These are phyloP conservation scores for Glarea lozoyensis DNA, from an alignment of 495 filamentous ascomycete species.

Conservation along the genomic window DNA sequence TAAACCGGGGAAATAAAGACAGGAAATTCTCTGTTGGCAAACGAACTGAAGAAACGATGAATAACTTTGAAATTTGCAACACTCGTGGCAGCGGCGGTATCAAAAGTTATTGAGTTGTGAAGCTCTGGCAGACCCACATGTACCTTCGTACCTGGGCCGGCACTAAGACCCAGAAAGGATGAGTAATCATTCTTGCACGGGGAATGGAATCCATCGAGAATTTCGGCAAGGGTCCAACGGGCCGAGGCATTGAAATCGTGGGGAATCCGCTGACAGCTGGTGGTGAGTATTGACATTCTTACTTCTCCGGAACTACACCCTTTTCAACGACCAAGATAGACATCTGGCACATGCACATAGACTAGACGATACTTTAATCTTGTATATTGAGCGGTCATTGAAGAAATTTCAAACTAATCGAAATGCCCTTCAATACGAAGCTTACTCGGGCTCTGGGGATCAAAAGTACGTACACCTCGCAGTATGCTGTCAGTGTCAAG, in stretches of 20 bases:
- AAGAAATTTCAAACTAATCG: conserved; percentile 7
- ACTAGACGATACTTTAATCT: conserved; percentile 5
- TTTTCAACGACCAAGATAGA: background rate
- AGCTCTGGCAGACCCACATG: too few species aligned
- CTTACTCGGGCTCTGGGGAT: conserved; percentile 87
- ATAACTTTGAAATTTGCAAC: too few species aligned
- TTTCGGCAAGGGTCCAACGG: background rate
- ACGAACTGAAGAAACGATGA: too few species aligned
- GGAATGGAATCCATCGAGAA: too few species aligned
- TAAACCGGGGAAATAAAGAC: too few species aligned
- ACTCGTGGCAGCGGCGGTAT: too few species aligned
- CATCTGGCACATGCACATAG: background rate
- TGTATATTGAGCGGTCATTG: background rate
- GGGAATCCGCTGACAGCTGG: conserved; percentile 3
- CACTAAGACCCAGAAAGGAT: too few species aligned
- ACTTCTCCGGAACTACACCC: background rate
- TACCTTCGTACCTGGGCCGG: too few species aligned
- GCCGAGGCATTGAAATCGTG: background rate
- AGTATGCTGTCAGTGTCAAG: too few species aligned
- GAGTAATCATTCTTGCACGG: too few species aligned
- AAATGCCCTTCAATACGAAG: conserved; percentile 88
- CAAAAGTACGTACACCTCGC: conserved; percentile 44
- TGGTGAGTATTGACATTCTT: background rate
- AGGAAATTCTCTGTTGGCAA: too few species aligned
- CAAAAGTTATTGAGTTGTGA: too few species aligned